These are phyloP conservation scores for Plasmodium blacklocki DNA, from an alignment of 169 alveolate species.

Conservation along the genomic window DNA sequence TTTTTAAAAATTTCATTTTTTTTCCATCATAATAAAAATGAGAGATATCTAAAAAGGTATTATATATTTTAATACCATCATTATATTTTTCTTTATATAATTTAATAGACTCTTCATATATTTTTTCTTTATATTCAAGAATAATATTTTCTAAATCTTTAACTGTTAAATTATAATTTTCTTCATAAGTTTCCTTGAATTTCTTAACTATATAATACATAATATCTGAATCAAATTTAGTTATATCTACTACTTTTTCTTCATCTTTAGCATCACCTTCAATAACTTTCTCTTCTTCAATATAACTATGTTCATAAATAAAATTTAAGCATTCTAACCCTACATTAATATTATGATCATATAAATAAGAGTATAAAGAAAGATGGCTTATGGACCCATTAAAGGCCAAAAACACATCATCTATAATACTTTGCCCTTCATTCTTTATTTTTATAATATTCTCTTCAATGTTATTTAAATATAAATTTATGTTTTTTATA, in stretches of 20 bases:
- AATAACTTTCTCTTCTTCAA: slow-evolving; percentile 54
- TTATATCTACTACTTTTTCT: slow-evolving; percentile 29
- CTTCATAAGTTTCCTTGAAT: slow-evolving; percentile 18
- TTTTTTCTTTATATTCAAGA: slow-evolving; percentile 25
- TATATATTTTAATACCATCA: slow-evolving; percentile 78
- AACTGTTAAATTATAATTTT: slow-evolving; percentile 10
- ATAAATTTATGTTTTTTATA: slow-evolving; percentile 51
- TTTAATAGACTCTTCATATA: slow-evolving; percentile 33
- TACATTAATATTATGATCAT: slow-evolving; percentile 43
- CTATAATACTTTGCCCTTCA: slow-evolving; percentile 59
- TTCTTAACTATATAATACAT: slow-evolving; percentile 50
- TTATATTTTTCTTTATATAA: slow-evolving; percentile 41
- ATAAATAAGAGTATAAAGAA: slow-evolving; percentile 45
- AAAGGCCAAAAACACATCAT: slow-evolving; percentile 52
- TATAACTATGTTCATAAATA: slow-evolving; percentile 52
- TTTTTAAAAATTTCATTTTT: slow-evolving; percentile 71
- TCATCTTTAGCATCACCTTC: slow-evolving; percentile 32
- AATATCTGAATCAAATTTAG: slow-evolving; percentile 54
- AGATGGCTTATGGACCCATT: slow-evolving; percentile 61
- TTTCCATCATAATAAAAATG: slow-evolving; percentile 28
- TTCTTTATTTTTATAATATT: slow-evolving; percentile 65
- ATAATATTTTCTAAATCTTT: slow-evolving; percentile 49
- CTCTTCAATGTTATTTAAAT: slow-evolving; percentile 39
- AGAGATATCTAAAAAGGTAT: slow-evolving; percentile 73
- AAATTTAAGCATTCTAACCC: slow-evolving; percentile 37